Evolutionary conservation across 2,329 filamentous ascomycete species (phyloP).

Genomic region (Periconia sp.): DNA sequence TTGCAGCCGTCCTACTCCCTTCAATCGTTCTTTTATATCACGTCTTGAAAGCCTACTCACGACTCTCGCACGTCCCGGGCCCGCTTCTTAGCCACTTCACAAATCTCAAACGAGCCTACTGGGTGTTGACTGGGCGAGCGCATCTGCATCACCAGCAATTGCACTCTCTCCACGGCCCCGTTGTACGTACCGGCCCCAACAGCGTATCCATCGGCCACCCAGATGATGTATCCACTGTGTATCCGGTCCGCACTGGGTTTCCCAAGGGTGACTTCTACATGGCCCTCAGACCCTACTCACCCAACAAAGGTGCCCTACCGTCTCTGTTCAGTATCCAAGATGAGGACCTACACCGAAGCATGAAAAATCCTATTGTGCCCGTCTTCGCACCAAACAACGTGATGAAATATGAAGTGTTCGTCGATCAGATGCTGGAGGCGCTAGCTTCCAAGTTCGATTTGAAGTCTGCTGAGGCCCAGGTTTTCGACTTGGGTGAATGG

Average conservation of each 20-base stretch:
- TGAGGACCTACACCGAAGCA: background rate
- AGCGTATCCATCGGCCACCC: no score
- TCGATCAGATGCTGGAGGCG: background rate
- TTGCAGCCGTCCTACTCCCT: no score
- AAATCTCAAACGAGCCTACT: no score
- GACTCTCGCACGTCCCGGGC: constrained; percentile 2
- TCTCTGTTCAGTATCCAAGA: background rate
- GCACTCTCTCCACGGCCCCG: no score
- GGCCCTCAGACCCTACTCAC: background rate
- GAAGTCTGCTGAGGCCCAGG: background rate
- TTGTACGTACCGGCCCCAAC: no score
- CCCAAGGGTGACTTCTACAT: background rate
- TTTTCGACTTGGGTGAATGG: constrained; percentile 23
- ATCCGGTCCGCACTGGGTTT: background rate
- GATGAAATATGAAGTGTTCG: background rate
- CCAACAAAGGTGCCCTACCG: background rate
- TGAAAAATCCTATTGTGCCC: background rate
- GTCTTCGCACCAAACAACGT: background rate
- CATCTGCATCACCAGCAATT: no score
- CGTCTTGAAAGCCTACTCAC: no score
- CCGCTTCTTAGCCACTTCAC: no score
- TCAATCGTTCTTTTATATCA: no score
- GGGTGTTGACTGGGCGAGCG: no score
- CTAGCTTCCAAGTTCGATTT: background rate
- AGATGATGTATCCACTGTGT: background rate